Evolutionary conservation across 805 yeast genomes (phyloP), one percentile per base, ranked within the genome.

Genomic region (Yarrowia sp.): DNA sequence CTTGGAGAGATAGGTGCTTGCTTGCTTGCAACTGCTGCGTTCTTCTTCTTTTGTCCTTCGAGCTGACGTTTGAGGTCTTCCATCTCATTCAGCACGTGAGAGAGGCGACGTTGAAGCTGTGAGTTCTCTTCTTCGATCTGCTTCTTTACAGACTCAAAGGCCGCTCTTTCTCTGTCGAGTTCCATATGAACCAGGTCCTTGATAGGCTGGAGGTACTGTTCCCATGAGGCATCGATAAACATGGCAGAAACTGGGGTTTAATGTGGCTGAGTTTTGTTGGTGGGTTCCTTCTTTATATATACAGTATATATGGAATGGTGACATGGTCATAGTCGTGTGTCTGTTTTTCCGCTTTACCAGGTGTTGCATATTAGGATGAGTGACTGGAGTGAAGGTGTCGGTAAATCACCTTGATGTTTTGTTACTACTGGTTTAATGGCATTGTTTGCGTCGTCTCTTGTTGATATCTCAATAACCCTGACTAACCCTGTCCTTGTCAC

Each of bases 161-260:
- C 64, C 2, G 64, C 49, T 7, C 50, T 14, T 17, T 58, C 64
- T 2, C 2, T 12, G 2, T 56, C 64, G 13, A 42, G 49, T 19
- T 56, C 64, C 17, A 9, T 38, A 6, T 10, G 30, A 12, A 43
- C 40, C 2, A 42, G 64, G 17, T 58, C 50, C 19, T 58, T 58
- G 64, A 58, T 10, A 1, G 64, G 64, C 44, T 58, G 64, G 9
- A 58, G 50, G 36, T 42, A 40, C 39, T 30, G 33, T 58, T 58
- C 64, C 64, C 64, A 58, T 9, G 50, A 58, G 24, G 44, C 46
- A 15, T 24, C 13, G 15, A 56, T 40, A 24, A 56, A 14, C 19
- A 17, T 50, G 39, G 12, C 7, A 24, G 8, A 3, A 3, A n/a
- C n/a, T 33, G 20, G 14, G 12, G 38, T 15, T 7, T 15, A 4